Evolutionary conservation across 805 yeast genomes (phyloP).

Genomic region (Starmerella geochares): DNA sequence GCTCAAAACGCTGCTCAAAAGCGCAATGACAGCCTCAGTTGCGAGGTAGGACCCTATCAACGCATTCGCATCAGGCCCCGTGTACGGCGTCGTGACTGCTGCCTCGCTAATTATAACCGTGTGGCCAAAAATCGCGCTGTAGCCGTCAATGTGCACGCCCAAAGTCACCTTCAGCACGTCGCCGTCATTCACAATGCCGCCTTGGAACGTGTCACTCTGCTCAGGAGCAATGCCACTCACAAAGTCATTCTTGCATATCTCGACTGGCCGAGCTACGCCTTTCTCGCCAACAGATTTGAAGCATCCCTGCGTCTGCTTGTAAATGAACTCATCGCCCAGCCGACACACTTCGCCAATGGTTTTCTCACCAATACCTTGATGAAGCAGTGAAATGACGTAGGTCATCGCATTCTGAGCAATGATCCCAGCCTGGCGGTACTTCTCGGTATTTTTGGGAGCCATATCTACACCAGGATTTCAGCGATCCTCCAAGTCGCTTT

Average conservation of each 20-base stretch:
- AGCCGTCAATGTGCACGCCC: constrained; percentile 93
- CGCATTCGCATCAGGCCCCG: constrained; percentile 83
- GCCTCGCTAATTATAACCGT: constrained; percentile 63
- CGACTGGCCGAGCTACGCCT: constrained; percentile 88
- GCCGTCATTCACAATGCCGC: constrained; percentile 52
- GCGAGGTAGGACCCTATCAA: constrained; percentile 83
- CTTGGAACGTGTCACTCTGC: constrained; percentile 32
- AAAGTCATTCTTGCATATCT: constrained; percentile 73
- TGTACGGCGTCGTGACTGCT: constrained; percentile 53
- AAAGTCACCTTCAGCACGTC: constrained; percentile 76
- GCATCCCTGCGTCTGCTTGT: constrained; percentile 46
- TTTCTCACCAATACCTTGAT: constrained; percentile 56
- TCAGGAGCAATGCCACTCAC: constrained; percentile 80
- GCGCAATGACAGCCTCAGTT: constrained; percentile 67
- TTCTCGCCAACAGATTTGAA: constrained; percentile 53
- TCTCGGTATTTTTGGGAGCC: constrained; percentile 40
- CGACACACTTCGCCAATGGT: constrained; percentile 57
- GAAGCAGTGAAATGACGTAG: constrained; percentile 56
- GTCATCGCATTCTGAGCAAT: constrained; percentile 72
- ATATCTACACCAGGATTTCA: not conserved
- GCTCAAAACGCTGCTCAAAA: constrained; percentile 59
- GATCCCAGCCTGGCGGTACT: constrained; percentile 83
- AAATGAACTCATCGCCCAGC: constrained; percentile 66
- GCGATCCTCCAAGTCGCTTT: not conserved
- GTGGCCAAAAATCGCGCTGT: constrained; percentile 77